Base-by-base conservation (phyloP, 139 green algal genomes). In the Chlorella sp. region DNA sequence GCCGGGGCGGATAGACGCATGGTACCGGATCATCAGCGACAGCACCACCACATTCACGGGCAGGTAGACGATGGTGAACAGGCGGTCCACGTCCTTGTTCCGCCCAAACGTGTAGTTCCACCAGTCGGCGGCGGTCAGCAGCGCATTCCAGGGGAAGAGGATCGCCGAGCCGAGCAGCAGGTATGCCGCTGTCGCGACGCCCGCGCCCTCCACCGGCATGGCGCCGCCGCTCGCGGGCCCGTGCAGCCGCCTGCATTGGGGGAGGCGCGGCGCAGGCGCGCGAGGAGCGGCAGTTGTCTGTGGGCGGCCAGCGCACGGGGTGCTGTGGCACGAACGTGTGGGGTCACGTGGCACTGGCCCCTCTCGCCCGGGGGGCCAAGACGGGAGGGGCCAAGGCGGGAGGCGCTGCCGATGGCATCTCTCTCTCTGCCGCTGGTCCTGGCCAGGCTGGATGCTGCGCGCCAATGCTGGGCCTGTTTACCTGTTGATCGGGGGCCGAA, bases 91-190 rank as follows among this genome's bases (percentile, higher is more conserved):
- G 71, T 95, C 88, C 21, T 69, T 67, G 48, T 79, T 89, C 85
- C 89, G 82, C 19, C 75, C 12, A 42, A 25, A 33, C 11, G 0
- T 11, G 43, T 15, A 60, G 0, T 75, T 53, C 69, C 69, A 75
- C 15, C 42, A 75, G 53, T 75, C 69, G 21, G 69, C 79, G 17
- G 83, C 87, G 15, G 89, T 92, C 60, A 95, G 91, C 60, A 93
- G 89, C 12, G 85, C 89, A 58, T 95, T 95, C 91, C 91, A 96
- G 7, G 91, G 86, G 23, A 87, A 68, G 14, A 96, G 79, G 11
- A 91, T 68, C 8, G 86, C 91, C 27, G 73, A 66, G 3, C 69
- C 69, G 12, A 75, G 40, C 38, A 75, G 69, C 27, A 67, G 27
- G 69, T 53, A 75, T 46, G 0, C 29, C 23, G 42, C 60, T 36